A percentile compares a stretch with the other conserved stretches of the same genome.
These are phyloP conservation scores for Solanum tarapatanum DNA, from an alignment of 257 asterid genomes.

Conservation along the genomic window DNA sequence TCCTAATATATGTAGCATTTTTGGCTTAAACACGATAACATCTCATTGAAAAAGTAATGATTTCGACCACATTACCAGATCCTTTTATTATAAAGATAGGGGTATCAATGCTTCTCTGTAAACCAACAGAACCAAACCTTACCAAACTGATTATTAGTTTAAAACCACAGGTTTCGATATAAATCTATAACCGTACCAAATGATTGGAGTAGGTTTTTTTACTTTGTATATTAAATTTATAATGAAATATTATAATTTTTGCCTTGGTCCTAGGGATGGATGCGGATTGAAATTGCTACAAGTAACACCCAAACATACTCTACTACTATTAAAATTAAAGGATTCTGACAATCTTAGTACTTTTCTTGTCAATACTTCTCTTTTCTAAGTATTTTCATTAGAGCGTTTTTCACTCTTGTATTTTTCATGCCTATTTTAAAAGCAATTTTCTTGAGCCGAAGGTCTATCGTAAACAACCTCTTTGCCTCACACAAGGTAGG, in stretches of 20 bases:
- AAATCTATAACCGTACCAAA: background rate
- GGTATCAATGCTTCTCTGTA: background rate
- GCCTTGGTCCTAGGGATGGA: background rate
- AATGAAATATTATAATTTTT: background rate
- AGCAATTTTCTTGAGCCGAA: background rate
- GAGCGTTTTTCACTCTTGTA: background rate
- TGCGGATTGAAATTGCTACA: background rate
- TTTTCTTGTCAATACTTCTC: background rate
- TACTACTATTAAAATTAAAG: background rate
- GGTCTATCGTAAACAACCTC: background rate
- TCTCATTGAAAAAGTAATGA: background rate
- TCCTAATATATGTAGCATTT: background rate
- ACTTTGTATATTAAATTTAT: background rate
- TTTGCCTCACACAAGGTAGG: background rate
- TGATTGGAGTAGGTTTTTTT: background rate
- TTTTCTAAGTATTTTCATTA: background rate
- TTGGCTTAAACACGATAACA: background rate
- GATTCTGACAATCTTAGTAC: background rate
- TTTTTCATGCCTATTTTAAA: background rate
- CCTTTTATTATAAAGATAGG: background rate
- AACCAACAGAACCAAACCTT: background rate
- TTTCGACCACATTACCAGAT: background rate
- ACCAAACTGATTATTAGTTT: background rate
- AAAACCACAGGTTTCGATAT: background rate
- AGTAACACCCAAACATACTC: background rate